Base-by-base conservation (phyloP, 140 eudicot genomes). In the Stevia rebaudiana region DNA sequence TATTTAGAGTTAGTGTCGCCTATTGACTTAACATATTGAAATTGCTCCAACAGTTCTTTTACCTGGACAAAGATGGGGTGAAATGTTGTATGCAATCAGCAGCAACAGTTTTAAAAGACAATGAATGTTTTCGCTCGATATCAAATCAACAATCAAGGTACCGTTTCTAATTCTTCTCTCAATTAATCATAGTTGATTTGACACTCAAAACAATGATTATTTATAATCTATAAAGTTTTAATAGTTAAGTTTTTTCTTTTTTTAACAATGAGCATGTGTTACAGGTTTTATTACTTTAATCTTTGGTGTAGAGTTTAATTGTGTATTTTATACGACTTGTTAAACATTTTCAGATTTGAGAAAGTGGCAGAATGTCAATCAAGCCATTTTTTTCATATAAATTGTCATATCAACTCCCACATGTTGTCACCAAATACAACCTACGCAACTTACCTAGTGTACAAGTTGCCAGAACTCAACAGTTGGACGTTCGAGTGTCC, bases 61-160 rank as follows among this genome's bases (percentile, higher is more conserved):
- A 28, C 31, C 73, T 68, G 15, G 33, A 68, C 12, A 39, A 54
- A 68, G 44, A 68, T 54, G 73, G 73, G 37, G 8, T 68, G 31
- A 68, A 54, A 68, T 68, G 73, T 16, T 68, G 21, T 28, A 53
- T 54, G 65, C 44, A 25, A 68, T 37, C 73, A 41, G 65, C 73
- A 54, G 25, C 31, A 54, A 10, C 65, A 39, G 12, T 53, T 11
- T 9, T 68, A 3, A 55, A 68, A 24, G 50, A 5, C 3, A 2
- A 41, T 0, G 55, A 68, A 12, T n/a, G 54, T 68, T 54, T 67
- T 40, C 73, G 31, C 41, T 42, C 23, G 57, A 41, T 7, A 55
- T 56, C 66, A 28, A 4, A 2, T 30, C 41, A 9, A 54, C 46
- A 68, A 55, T 68, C 58, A 39, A 68, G 44, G 73, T 53, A 53